phyloP scores from a whole-genome alignment of 2,329 filamentous ascomycete species.

The Phialemoniopsis sp. region DNA sequence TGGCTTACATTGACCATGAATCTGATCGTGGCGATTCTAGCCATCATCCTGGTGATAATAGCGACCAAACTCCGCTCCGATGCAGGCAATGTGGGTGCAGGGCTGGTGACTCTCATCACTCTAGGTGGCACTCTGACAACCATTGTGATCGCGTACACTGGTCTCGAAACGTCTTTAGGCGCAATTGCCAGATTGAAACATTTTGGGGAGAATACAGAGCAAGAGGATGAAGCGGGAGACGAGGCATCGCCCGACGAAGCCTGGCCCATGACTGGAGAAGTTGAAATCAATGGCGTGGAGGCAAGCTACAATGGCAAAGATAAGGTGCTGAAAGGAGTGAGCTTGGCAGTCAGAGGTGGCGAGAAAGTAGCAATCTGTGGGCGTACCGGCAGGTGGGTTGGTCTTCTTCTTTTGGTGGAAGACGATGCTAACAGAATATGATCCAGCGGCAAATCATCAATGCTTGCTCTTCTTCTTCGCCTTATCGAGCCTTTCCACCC shows the following conservation, averaged over 20 bases:
- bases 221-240: slow-evolving; percentile 24
- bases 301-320: slow-evolving; percentile 3
- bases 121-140: slow-evolving; percentile 33
- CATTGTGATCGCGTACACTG: slow-evolving; percentile 44
- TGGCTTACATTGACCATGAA: slow-evolving; percentile 49
- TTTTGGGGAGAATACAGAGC: slow-evolving; percentile 38
- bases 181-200: slow-evolving; percentile 50
- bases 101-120: slow-evolving; percentile 3
- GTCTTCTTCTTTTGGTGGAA: neutral
- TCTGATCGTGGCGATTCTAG: slow-evolving; percentile 37
- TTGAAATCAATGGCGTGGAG: slow-evolving; percentile 4
- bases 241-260: neutral
- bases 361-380: slow-evolving; percentile 39
- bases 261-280: slow-evolving; percentile 4
- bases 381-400: slow-evolving; percentile 27
- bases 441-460: slow-evolving; percentile 36
- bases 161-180: slow-evolving; percentile 53
- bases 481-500: slow-evolving; percentile 30
- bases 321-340: too few species aligned
- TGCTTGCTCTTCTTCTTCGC: slow-evolving; percentile 32
- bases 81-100: slow-evolving; percentile 4
- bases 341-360: slow-evolving; percentile 21
- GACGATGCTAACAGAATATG: slow-evolving; percentile 14
- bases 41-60: slow-evolving; percentile 36
- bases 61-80: slow-evolving; percentile 19